Conservation (phyloP, 495 filamentous ascomycete species). For the Apiosordaria backusii region DNA sequence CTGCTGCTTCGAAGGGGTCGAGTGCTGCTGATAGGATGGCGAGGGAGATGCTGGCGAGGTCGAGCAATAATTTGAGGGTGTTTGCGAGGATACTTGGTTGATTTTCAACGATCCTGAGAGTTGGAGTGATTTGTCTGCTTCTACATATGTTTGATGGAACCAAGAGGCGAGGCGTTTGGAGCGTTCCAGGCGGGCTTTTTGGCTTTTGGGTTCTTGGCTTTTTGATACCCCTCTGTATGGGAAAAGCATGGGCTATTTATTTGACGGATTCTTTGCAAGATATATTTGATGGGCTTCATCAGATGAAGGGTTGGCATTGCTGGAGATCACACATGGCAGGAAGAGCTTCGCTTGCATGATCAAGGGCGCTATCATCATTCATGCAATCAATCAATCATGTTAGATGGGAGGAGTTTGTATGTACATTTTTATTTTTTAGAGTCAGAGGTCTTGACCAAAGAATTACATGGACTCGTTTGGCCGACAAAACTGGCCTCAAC, state of each 20-base stretch:
- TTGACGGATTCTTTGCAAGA: neutral
- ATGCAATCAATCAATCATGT: neutral
- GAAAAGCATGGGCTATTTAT: constrained; percentile 1
- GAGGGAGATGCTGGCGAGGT: constrained; percentile 34
- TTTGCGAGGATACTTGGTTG: constrained; percentile 32
- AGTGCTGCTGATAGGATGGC: constrained; percentile 35
- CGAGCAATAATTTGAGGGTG: constrained; percentile 37
- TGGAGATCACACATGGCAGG: neutral
- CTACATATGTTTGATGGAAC: neutral
- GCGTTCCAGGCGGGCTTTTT: neutral
- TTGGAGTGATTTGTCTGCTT: neutral
- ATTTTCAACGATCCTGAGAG: no score
- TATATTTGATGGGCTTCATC: neutral
- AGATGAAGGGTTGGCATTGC: neutral
- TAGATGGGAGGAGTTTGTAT: neutral
- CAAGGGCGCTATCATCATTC: neutral
- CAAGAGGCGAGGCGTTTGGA: neutral
- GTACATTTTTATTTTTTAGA: neutral
- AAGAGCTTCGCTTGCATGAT: no score
- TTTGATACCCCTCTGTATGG: neutral
- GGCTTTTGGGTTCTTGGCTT: neutral
- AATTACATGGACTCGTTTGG: neutral
- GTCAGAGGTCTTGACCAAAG: neutral
- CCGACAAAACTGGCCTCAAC: neutral
- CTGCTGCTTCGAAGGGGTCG: constrained; percentile 4